Base-by-base conservation (phyloP, 345 rosid genomes). In the Camelina laxa region DNA sequence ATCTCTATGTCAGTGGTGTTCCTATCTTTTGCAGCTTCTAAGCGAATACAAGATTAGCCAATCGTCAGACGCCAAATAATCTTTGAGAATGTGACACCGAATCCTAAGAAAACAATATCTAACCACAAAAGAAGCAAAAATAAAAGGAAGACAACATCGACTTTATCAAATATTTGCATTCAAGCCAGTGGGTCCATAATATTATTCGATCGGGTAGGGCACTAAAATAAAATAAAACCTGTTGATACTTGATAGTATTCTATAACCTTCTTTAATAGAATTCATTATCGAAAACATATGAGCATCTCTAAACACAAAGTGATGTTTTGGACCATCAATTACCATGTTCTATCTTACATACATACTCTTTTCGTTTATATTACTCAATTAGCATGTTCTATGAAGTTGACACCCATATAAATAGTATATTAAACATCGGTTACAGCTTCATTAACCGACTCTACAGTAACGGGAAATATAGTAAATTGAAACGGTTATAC, bases 41-140 rank as follows among this genome's bases (percentile, higher is more conserved):
- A 57, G 7, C 49, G 53, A 66, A 48, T 66, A 58, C 48, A 22
- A 48, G 59, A 67, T 48, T 59, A 59, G 60, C 44, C 41, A 42
- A 51, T 60, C 17, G 35, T 60, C 47, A 41, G 53, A 48, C 51
- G 67, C 60, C 58, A 74, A 39, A 33, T 75, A 7, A 27, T 27
- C 67, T 74, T n/a, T 60, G 49, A 68, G 64, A 75, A 61, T 44
- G 64, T 68, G 57, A 53, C 31, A 60, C 12, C 63, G 69, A 59
- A 60, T 68, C 74, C 55, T 61, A 60, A 60, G 60, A 67, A 67
- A 51, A 20, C 55, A 75, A 19, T 59, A 60, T 75, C 47, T 30
- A 53, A 20, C 39, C 39, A 20, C 49, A 42, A 31, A 30, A 16
- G 24, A 66, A 24, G 42, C 30, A 27, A 27, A 27, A 27, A 27